Base-by-base conservation (phyloP, 495 filamentous ascomycete genomes). In the Podospora australis region DNA sequence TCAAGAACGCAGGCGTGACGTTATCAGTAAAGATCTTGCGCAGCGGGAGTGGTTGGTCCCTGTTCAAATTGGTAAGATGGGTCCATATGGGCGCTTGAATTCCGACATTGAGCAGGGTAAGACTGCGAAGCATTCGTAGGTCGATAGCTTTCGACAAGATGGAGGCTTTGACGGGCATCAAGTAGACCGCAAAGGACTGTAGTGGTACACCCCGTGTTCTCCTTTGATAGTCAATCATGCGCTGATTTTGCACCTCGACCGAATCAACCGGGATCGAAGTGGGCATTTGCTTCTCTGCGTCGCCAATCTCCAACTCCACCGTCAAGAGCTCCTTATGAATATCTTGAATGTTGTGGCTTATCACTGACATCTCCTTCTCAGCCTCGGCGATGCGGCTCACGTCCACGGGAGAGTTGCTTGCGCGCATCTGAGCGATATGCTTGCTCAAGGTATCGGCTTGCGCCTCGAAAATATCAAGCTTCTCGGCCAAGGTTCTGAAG, bases 81-180 rank as follows among this genome's bases (percentile, higher is more conserved):
- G 64, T 58, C 80, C 80, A 84, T 49, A 83, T 72, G 3, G 66
- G 62, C 34, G 68, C 71, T 57, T 84, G 81, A 3, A 70, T 56
- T 1, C 81, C 81, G 20, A 81, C 78, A 43, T 80, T 80, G 36
- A 84, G 72, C 7, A 84, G 65, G 1, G 79, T 80, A 14, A 84
- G 55, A 25, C 64, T 67, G 46, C 67, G 70, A 3, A 84, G 68
- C 3, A 60, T 52, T 14, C 59, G 67, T 9, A 83, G 41, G 50
- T 84, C 79, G 5, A 83, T 55, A 4, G 74, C 72, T 22, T 65
- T 63, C 4, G 62, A 69, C 6, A 84, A 40, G 0, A 80, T 65
- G 0, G 70, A 71, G 0, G 79, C 66, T 56, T 72, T 77, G 46
- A 79, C 62, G 1, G 81, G 80, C 22, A 84, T 69, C 35, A 78